A percentile compares a stretch with the other conserved stretches of the same genome.
Conservation (phyloP, 2,329 filamentous ascomycete genomes). For the Fusarium keratoplasticum region DNA sequence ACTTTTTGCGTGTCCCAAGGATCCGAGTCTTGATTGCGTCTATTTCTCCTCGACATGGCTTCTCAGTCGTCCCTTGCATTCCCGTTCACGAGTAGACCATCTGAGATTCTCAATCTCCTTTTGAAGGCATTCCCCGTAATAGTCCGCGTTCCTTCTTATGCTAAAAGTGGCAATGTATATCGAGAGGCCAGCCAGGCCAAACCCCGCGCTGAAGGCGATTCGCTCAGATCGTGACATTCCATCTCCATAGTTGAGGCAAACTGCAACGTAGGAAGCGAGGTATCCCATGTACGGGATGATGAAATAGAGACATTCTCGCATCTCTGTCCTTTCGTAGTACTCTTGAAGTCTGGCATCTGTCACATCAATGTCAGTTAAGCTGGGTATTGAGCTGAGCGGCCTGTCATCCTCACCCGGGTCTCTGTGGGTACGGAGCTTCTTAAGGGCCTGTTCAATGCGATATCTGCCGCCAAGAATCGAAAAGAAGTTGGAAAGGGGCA, state of each 20-base stretch:
- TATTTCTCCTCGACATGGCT: not conserved
- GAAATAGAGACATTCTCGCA: not conserved
- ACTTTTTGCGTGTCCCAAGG: not conserved
- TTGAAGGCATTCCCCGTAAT: not conserved
- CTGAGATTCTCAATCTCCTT: not conserved
- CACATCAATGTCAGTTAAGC: not conserved
- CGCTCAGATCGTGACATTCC: not conserved
- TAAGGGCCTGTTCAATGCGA: not conserved
- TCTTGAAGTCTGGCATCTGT: not conserved
- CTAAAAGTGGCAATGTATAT: not conserved
- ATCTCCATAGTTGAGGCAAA: not conserved
- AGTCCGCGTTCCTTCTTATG: not conserved
- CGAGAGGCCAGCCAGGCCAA: not conserved
- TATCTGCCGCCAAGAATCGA: not conserved
- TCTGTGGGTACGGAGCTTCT: not conserved
- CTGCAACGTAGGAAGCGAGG: not conserved
- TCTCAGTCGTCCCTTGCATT: not conserved
- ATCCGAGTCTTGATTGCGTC: not conserved
- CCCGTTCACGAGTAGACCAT: not conserved
- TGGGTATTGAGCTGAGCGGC: not conserved
- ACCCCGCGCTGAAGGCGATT: not conserved
- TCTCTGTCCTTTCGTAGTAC: not conserved
- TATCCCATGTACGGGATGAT: not conserved
- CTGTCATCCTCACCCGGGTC: not conserved
- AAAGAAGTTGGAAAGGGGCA: not conserved